Base-by-base conservation (phyloP, 2,329 filamentous ascomycete genomes). In the Penicillium capsulatum region DNA sequence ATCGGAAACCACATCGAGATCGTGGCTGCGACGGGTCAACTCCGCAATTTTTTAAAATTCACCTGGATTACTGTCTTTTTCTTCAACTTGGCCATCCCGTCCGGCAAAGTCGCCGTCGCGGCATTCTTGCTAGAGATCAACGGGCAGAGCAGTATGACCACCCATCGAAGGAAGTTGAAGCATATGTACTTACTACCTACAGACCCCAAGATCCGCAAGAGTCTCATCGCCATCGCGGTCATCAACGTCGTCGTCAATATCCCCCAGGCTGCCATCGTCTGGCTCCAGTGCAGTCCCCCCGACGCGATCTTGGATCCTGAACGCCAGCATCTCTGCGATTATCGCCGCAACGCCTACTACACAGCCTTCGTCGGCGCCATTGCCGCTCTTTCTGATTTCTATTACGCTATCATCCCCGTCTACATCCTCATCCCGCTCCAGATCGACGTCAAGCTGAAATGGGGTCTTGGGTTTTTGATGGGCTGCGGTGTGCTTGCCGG, bases 21-120 rank as follows among this genome's bases (percentile, higher is more conserved):
- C 37, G 47, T 53, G 28, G 16, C 9, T 4, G 19, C 47, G 45
- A 43, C 41, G 9, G 50, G 50, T 30, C 26, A 53, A 37, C 24
- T 51, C 15, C 40, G 41, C 28, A 47, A 53, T 26, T 53, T 53
- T 34, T 45, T 53, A 22, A 39, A 50, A 11, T 53, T 42, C 26
- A 53, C 50, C 15, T 53, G 50, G 50, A 39, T 51, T 13, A 53
- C 50, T 14, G 50, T 53, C 3, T 53, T 53, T 16, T 53, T 53
- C 29, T 53, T 53, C 35, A 53, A 53, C 30, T 26, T 53, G 11
- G 50, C 47, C 2, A 53, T 53, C 34, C 50, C 50, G 2, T 48
- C 47, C 20, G 50, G 50, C 16, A 53, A 53, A 24, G 47, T 53
- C 6, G 50, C 50, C 3, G 50, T 53, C 3, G 36, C 45, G 17